These are phyloP conservation scores for Sedum album DNA, from an alignment of 164 flowering plant genomes.

Conservation along the genomic window DNA sequence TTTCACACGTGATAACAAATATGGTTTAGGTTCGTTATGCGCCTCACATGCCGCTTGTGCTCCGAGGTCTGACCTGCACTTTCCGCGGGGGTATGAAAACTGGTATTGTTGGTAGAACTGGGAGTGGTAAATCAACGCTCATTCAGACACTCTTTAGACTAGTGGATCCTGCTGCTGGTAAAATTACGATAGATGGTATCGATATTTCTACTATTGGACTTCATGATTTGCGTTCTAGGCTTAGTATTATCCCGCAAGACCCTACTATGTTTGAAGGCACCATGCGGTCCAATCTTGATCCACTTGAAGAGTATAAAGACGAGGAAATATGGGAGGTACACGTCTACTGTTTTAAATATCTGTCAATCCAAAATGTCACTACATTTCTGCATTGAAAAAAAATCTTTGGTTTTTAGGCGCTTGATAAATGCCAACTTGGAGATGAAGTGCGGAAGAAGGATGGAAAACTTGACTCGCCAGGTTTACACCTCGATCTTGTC, in stretches of 20 bases:
- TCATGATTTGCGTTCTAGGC: constrained; percentile 61
- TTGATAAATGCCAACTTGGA: constrained; percentile 77
- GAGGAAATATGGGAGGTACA: constrained; percentile 75
- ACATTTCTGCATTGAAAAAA: background rate
- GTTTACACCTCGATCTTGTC: constrained; percentile 17
- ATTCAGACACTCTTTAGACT: constrained; percentile 67
- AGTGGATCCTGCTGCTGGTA: constrained; percentile 57
- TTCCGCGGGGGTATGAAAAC: constrained; percentile 60
- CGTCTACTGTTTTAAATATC: background rate
- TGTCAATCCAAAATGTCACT: background rate
- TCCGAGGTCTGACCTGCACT: constrained; percentile 66
- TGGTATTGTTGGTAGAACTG: constrained; percentile 82
- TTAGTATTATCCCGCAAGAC: constrained; percentile 84
- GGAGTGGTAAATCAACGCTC: constrained; percentile 81
- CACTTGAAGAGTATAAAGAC: constrained; percentile 67
- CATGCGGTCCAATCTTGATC: constrained; percentile 62
- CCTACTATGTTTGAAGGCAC: constrained; percentile 94
- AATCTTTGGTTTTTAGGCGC: constrained; percentile 30
- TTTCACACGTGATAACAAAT: background rate
- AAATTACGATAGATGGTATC: constrained; percentile 46
- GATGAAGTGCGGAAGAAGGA: constrained; percentile 65
- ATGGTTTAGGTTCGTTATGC: constrained; percentile 57
- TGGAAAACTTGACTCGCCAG: constrained; percentile 55
- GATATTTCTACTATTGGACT: constrained; percentile 56
- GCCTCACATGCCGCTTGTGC: constrained; percentile 68